Base-by-base conservation (phyloP, 2,329 filamentous ascomycete species). In the Sporothrix dimorphospora region DNA sequence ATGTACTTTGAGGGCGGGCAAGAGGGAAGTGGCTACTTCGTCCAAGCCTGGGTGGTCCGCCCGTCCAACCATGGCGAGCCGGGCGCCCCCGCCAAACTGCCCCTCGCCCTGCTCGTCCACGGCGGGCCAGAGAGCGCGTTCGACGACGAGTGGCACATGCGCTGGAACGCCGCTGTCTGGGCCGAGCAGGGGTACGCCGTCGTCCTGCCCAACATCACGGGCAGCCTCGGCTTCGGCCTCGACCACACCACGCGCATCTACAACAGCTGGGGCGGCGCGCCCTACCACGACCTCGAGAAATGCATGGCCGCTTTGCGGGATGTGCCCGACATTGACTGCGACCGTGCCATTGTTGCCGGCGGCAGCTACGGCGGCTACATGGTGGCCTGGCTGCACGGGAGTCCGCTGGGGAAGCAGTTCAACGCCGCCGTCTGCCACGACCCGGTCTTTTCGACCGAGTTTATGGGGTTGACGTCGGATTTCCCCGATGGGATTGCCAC, bases 171-270 rank as follows among this genome's bases (percentile, higher is more conserved):
- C 0, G 84, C 84, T 1, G 80, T 87, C 3, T 90, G 87, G 80
- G 88, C 88, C 4, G 86, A 89, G 75, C 86, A 90, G 76, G 88
- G 88, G 9, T 90, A 89, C 73, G 80, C 89, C 11, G 84, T 89
- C 1, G 80, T 90, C n/a, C 81, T 84, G 6, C 88, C 88, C 3
- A 89, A 90, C 74, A 85, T 88, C 1, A 86, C 86, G 0, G 88
- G 88, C 24, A 88, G 86, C 71, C 83, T 82, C 2, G 86, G 87
- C 0, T 90, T 87, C 72, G 88, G 88, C 0, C 81, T 78, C 9
- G 79, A 80, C 0, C 81, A 82, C 47, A 73, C 77, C 1, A 74
- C 78, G 51, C 76, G 74, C 71, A 84, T 89, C 66, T 80, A 83
- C 21, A 82, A 83, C 24, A 80, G 82, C 71, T 89, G 86, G 86